A percentile compares a stretch with the other conserved stretches of the same genome.
Evolutionary conservation across 1,284 basidiomycete species (phyloP).

Genomic region (Malassezia dermatis): DNA sequence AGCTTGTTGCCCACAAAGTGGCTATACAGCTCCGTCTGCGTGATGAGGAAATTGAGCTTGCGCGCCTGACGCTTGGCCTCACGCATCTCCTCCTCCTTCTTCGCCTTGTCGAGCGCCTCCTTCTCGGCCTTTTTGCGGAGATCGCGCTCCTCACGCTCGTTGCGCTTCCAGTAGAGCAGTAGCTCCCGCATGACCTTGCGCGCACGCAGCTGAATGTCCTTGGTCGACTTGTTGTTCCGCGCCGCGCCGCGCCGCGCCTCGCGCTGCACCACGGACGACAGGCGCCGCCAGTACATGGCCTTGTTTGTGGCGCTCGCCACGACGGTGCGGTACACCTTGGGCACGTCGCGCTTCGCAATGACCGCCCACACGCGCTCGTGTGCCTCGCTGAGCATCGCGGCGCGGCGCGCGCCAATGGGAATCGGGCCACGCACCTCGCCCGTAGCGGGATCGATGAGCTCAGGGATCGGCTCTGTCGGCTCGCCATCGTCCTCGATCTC

Average conservation of each 20-base stretch:
- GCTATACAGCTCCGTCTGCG: conserved; percentile 95
- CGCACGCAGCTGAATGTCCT: conserved; percentile 77
- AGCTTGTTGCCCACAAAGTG: conserved; percentile 99
- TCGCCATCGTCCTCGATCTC: conserved; percentile 20
- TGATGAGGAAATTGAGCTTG: conserved; percentile 97
- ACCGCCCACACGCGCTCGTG: conserved; percentile 45
- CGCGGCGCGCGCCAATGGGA: conserved; percentile 31
- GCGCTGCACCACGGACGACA: conserved; percentile 64
- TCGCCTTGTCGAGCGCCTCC: conserved; percentile 52
- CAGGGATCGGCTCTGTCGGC: conserved; percentile 17
- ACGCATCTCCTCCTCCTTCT: conserved; percentile 88
- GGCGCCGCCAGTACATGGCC: conserved; percentile 61
- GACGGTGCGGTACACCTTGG: conserved; percentile 45
- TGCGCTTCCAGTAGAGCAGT: conserved; percentile 94
- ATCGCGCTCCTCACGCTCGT: conserved; percentile 83
- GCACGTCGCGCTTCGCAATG: conserved; percentile 46
- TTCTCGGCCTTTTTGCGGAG: conserved; percentile 87
- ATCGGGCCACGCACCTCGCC: conserved; percentile 26
- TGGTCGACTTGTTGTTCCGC: conserved; percentile 70
- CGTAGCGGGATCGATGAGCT: conserved; percentile 16
- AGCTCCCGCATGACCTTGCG: conserved; percentile 72
- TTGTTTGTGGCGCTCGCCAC: conserved; percentile 39
- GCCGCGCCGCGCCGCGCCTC: conserved; percentile 70
- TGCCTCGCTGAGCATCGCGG: conserved; percentile 39
- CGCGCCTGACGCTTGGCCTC: conserved; percentile 89